These are phyloP conservation scores for Ustilago esculenta DNA, from an alignment of 1,284 basidiomycete species.

Conservation along the genomic window DNA sequence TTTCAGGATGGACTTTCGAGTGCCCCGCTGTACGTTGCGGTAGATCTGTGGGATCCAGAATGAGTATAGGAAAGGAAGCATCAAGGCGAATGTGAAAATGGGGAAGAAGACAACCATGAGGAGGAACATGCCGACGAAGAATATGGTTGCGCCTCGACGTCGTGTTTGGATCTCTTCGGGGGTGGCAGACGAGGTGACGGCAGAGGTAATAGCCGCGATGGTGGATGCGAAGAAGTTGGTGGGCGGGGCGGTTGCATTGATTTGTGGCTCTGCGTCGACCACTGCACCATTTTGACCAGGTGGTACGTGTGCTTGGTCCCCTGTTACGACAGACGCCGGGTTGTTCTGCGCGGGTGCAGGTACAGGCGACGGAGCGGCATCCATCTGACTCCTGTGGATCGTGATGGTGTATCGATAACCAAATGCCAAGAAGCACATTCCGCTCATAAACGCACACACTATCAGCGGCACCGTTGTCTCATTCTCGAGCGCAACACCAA, in stretches of 20 bases:
- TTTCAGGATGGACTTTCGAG: constrained; percentile 75
- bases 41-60: constrained; percentile 86
- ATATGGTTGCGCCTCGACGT: constrained; percentile 12
- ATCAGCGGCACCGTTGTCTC: constrained; percentile 33
- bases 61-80: constrained; percentile 78
- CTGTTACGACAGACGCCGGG: no score
- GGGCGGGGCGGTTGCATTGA: not conserved
- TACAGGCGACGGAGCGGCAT: constrained; percentile 9
- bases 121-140: constrained; percentile 18
- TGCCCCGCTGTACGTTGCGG: constrained; percentile 77
- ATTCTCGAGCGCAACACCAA: constrained; percentile 40
- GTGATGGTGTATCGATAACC: constrained; percentile 35
- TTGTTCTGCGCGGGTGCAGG: constrained; percentile 1
- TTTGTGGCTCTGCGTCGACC: not conserved
- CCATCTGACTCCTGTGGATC: constrained; percentile 40
- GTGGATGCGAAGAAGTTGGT: not conserved
- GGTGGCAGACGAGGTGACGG: constrained; percentile 4
- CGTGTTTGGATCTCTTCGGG: constrained; percentile 16
- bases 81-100: constrained; percentile 65
- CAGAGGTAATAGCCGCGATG: not conserved
- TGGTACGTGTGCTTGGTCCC: no score
- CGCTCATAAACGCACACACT: constrained; percentile 39
- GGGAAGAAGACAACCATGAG: constrained; percentile 35
- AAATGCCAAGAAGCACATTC: constrained; percentile 44
- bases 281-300: no score